Percentiles rank a stretch among this genome's conserved stretches.
Conservation (phyloP, 257 asterid genomes). For the Scutellaria baicalensis region DNA sequence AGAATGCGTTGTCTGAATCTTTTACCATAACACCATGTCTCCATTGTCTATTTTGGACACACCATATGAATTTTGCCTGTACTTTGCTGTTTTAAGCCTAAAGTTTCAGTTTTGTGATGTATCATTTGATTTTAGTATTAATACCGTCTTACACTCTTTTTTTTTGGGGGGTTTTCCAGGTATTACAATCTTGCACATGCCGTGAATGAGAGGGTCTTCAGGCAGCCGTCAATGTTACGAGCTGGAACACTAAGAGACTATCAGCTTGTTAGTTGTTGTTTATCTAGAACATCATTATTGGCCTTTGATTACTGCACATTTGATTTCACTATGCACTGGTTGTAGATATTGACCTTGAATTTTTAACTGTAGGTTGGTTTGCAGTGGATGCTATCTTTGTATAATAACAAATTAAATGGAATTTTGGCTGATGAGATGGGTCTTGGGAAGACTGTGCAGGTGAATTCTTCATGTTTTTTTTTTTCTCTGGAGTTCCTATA, state of each 20-base stretch:
- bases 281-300: background rate
- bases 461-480: slow-evolving; percentile 17
- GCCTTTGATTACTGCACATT: slow-evolving; percentile 12
- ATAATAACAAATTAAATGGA: slow-evolving; percentile 93
- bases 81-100: background rate
- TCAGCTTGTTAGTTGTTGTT: slow-evolving; percentile 72
- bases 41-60: slow-evolving; percentile 7
- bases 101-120: background rate
- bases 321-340: slow-evolving; percentile 5
- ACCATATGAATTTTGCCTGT: background rate
- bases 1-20: slow-evolving; percentile 4
- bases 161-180: slow-evolving; percentile 34
- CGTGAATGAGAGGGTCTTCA: slow-evolving; percentile 82
- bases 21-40: background rate
- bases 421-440: slow-evolving; percentile 99
- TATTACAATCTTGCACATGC: slow-evolving; percentile 99
- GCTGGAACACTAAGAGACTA: slow-evolving; percentile 93
- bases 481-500: background rate
- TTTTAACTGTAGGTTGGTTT: slow-evolving; percentile 81
- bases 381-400: slow-evolving; percentile 99
- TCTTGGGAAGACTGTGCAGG: slow-evolving; percentile 99
- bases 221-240: slow-evolving; percentile 98
- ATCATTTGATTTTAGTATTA: slow-evolving; percentile 5
- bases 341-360: slow-evolving; percentile 6
- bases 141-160: background rate